A percentile compares a stretch with the other conserved stretches of the same genome.
These are phyloP conservation scores for Zymoseptoria passerinii DNA, from an alignment of 2,329 filamentous ascomycete genomes.

Conservation along the genomic window DNA sequence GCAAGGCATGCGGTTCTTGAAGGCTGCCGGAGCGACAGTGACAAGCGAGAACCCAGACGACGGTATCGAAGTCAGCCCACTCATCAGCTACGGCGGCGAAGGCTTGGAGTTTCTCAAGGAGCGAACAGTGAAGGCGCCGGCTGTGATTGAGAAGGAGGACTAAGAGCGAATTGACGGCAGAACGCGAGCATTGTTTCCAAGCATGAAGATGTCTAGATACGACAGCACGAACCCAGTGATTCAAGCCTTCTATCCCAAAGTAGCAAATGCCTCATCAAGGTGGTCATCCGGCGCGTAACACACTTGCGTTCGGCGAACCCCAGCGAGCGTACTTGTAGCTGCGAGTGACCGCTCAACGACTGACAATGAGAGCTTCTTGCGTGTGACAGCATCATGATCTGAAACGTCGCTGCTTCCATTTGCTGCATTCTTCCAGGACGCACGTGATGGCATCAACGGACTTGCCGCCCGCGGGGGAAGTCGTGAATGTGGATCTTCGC, in stretches of 20 bases:
- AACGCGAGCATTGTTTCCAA: background rate
- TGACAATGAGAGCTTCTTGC: background rate
- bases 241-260: background rate
- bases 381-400: background rate
- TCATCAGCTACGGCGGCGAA: constrained; percentile 77
- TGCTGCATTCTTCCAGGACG: background rate
- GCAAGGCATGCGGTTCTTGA: constrained; percentile 80
- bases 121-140: constrained; percentile 54
- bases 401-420: background rate
- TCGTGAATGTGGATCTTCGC: background rate
- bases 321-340: background rate
- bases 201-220: background rate
- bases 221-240: background rate
- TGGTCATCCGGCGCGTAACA: background rate
- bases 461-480: background rate
- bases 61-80: constrained; percentile 83
- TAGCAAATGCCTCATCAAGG: background rate
- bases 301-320: background rate
- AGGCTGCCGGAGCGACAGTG: constrained; percentile 68
- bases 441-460: background rate
- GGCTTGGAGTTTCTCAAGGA: constrained; percentile 53
- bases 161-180: background rate
- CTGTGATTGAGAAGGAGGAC: constrained; percentile 53
- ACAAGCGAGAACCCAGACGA: constrained; percentile 52
- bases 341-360: too few relatives aligned